These are phyloP conservation scores for Penicillium sp. DNA, from an alignment of 2,329 filamentous ascomycete genomes.

Conservation along the genomic window DNA sequence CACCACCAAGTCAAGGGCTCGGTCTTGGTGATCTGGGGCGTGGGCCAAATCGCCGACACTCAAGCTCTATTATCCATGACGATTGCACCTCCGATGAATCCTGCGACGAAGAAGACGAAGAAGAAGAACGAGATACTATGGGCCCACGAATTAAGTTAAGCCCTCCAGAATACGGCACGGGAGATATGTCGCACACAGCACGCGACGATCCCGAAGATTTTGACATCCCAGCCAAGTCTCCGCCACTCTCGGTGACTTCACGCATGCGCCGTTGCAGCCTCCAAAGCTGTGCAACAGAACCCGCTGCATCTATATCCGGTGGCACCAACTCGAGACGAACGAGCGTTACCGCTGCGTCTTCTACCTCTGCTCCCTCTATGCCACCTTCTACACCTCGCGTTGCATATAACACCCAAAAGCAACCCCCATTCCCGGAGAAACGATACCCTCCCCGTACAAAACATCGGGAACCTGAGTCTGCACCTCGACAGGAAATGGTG, in stretches of 20 bases:
- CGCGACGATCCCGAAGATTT: conserved; percentile 17
- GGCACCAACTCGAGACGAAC: conserved; percentile 27
- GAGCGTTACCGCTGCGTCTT: conserved; percentile 26
- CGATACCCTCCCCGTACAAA: conserved; percentile 15
- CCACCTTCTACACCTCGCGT: conserved; percentile 23
- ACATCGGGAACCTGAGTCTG: conserved; percentile 17
- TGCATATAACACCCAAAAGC: conserved; percentile 9
- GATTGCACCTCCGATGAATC: conserved; percentile 15
- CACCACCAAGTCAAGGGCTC: conserved; percentile 6
- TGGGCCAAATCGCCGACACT: neutral
- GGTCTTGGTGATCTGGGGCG: conserved; percentile 8
- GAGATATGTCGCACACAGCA: conserved; percentile 2
- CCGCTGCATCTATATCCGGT: conserved; percentile 20
- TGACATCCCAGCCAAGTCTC: conserved; percentile 26
- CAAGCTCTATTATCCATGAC: neutral
- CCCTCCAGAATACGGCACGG: conserved; percentile 5
- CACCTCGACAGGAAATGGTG: conserved; percentile 25
- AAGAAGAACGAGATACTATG: conserved; percentile 14
- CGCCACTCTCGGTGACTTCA: conserved; percentile 31
- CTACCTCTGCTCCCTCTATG: conserved; percentile 21
- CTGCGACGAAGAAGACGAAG: conserved; percentile 21
- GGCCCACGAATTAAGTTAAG: conserved; percentile 2
- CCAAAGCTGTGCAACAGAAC: conserved; percentile 26
- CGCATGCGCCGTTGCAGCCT: conserved; percentile 31
- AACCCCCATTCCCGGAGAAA: conserved; percentile 14